Conservation (phyloP, 2,329 filamentous ascomycete species). For the Sphaceloma murrayae region DNA sequence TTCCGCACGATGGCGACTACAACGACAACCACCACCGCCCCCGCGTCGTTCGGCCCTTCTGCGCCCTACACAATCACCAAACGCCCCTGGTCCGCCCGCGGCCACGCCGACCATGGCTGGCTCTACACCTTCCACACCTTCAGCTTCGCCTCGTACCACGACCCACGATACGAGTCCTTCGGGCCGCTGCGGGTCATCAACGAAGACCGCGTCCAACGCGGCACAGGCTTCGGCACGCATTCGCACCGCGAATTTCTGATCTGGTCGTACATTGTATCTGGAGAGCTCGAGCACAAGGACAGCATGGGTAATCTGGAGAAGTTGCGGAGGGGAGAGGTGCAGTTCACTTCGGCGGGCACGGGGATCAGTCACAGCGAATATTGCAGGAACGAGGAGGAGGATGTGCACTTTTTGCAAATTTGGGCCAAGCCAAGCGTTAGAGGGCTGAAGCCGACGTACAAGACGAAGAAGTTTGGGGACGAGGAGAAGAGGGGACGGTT, state of each 20-base stretch:
- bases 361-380: conserved; percentile 72
- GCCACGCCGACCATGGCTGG: conserved; percentile 77
- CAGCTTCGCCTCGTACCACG: conserved; percentile 64
- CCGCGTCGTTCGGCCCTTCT: conserved; percentile 17
- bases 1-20: conserved; percentile 34
- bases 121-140: conserved; percentile 81
- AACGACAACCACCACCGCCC: conserved; percentile 23
- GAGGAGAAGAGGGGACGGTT: conserved; percentile 62
- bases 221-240: conserved; percentile 74
- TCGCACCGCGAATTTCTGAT: conserved; percentile 82
- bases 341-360: conserved; percentile 82
- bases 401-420: conserved; percentile 80
- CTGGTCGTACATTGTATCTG: conserved; percentile 76
- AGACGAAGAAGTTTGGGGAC: conserved; percentile 63
- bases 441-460: conserved; percentile 64
- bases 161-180: conserved; percentile 58
- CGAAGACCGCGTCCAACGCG: conserved; percentile 69
- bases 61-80: conserved; percentile 54
- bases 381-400: conserved; percentile 61
- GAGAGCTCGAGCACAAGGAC: conserved; percentile 80
- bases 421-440: conserved; percentile 73
- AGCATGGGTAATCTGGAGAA: conserved; percentile 63
- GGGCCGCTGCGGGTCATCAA: conserved; percentile 77
- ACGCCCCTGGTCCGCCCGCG: conserved; percentile 61
- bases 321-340: conserved; percentile 72